phyloP scores from a whole-genome alignment of 2,329 filamentous ascomycete genomes.

The Xylariaceae sp. region DNA sequence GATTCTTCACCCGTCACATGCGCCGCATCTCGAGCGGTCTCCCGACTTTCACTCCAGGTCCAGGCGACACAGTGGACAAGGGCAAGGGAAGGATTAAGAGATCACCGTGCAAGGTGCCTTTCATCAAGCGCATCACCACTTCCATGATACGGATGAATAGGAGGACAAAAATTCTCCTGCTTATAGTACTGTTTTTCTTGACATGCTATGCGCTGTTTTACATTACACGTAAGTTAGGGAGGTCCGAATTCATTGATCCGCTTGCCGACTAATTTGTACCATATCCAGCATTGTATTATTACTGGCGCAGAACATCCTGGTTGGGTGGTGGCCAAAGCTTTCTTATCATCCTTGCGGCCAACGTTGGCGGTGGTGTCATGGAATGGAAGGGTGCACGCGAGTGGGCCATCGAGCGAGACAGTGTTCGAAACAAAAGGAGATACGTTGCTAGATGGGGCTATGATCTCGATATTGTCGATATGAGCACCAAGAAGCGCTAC shows the following conservation, averaged over 20 bases:
- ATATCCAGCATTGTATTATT: constrained; percentile 48
- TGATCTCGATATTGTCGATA: constrained; percentile 91
- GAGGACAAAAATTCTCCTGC: constrained; percentile 60
- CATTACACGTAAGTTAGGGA: constrained; percentile 65
- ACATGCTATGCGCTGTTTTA: constrained; percentile 64
- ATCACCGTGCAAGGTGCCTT: constrained; percentile 49
- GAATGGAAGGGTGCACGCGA: constrained; percentile 97
- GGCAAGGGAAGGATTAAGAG: constrained; percentile 75
- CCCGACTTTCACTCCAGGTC: constrained; percentile 65
- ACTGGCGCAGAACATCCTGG: constrained; percentile 67
- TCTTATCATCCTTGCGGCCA: constrained; percentile 89
- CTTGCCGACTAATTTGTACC: no score
- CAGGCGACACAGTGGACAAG: constrained; percentile 47
- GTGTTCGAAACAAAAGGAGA: constrained; percentile 87
- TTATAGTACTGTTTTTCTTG: constrained; percentile 57
- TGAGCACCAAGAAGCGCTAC: constrained; percentile 98
- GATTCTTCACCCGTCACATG: constrained; percentile 84
- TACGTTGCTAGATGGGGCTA: constrained; percentile 90
- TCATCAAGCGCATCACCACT: constrained; percentile 45
- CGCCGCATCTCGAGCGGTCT: constrained; percentile 75
- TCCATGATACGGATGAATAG: constrained; percentile 53
- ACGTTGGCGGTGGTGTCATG: constrained; percentile 95
- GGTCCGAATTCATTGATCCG: no score
- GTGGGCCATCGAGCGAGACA: constrained; percentile 97
- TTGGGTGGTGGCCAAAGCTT: constrained; percentile 85